Evolutionary conservation across 2,329 filamentous ascomycete species (phyloP), one percentile per base, ranked within the genome.

Genomic region (Ascomycota sp.): DNA sequence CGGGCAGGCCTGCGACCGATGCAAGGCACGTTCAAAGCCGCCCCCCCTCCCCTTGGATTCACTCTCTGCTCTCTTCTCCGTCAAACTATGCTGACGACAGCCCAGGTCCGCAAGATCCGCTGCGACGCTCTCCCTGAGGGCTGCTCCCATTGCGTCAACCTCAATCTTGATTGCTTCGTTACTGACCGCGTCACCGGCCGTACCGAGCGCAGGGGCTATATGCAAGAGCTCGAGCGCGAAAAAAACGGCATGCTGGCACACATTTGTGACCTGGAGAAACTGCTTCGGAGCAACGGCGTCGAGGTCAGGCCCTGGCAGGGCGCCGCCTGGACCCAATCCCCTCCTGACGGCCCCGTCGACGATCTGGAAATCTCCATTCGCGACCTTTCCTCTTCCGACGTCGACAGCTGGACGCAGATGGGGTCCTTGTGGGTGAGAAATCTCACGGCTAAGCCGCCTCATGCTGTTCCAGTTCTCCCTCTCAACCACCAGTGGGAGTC

Each of bases 141-240:
- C 40, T 92, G 82, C 56, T 80, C 78, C 39, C 76, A 80, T 45
- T 92, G 82, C 57, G 59, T 70, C 44, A 72, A 76, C 52, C 77
- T 79, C 49, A 72, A 71, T 41, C 70, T 77, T 44, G 69, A 79
- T 47, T 92, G 82, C 56, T 75, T 70, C 55, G 83, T 83, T 35
- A 92, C 82, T 37, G 82, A 92, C 52, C 73, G 82, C 44, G 81
- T 89, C 47, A 84, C 79, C 4, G 79, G 81, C 37, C 74, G 77
- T 40, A 80, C 81, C 33, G 76, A 79, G 38, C 70, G 73, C 37
- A 65, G 82, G 44, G 82, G 82, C 35, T 82, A 86, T 46, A 62
- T 79, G 41, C 75, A 84, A 48, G 68, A 74, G 43, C 61, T 89
- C 36, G 80, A 92, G 53, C 64, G 67, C 38, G 72, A 83, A 47